phyloP scores from a whole-genome alignment of 768 basidiomycete genomes.

The Pisolithus tinctorius region DNA sequence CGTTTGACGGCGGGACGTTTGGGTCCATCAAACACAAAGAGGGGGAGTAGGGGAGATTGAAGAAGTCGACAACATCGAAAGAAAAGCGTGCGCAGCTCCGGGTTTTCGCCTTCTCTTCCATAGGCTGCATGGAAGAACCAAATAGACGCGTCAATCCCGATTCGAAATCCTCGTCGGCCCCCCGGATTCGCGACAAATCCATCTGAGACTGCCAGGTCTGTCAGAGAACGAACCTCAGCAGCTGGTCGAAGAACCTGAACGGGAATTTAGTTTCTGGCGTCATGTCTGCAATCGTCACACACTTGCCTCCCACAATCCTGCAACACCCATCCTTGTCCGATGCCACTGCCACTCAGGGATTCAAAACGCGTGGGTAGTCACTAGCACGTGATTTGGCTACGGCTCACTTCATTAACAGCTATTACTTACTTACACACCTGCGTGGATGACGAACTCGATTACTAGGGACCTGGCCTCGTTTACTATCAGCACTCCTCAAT shows the following conservation, averaged over 20 bases:
- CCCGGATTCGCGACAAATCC: conserved; percentile 65
- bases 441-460: too few species aligned
- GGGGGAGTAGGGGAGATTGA: conserved; percentile 71
- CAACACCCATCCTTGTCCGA: conserved; percentile 36
- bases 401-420: too few species aligned
- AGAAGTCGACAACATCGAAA: conserved; percentile 80
- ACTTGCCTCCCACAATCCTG: conserved; percentile 45
- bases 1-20: conserved; percentile 77
- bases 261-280: conserved; percentile 9
- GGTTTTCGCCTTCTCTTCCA: conserved; percentile 78
- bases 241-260: conserved; percentile 63
- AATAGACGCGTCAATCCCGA: conserved; percentile 82
- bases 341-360: neutral
- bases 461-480: too few species aligned
- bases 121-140: conserved; percentile 75
- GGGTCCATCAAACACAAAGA: conserved; percentile 92
- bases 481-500: neutral
- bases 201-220: conserved; percentile 66
- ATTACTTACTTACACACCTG: too few species aligned
- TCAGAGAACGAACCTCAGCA: conserved; percentile 64
- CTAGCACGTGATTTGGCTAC: neutral
- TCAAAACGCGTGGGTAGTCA: neutral
- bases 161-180: conserved; percentile 63
- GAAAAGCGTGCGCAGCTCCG: conserved; percentile 76
- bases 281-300: neutral